Base-by-base conservation (phyloP, 2,329 filamentous ascomycete genomes). In the Ustulina deusta region DNA sequence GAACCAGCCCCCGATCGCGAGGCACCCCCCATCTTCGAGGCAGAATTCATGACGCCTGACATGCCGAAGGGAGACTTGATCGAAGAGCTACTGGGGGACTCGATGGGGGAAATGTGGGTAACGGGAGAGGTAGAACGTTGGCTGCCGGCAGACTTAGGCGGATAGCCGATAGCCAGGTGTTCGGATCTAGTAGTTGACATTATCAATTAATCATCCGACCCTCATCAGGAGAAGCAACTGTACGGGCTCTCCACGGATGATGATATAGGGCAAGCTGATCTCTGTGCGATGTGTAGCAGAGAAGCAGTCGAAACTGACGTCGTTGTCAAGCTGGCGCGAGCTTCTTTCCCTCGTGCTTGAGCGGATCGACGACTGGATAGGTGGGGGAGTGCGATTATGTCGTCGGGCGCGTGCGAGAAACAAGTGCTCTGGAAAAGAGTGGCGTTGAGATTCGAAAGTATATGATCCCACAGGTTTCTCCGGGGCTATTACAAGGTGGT, bases 161-260 rank as follows among this genome's bases (percentile, higher is more conserved):
- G 88, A 82, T 93, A 94, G 83, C 93, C 93, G 81, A 96, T 89
- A 79, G 91, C 91, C 85, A 96, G 88, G 81, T 95, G 92, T 80
- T 97, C 93, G 77, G 93, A 89, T 88, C 93, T 91, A 81, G 91
- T 86, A 83, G 88, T 93, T 86, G 93, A 92, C 94, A 97, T 97
- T 94, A 95, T 94, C 88, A 85, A 94, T 94, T 94, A 93, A 83
- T 82, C 81, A 82, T 83, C 79, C 79, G 77, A 81, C 80, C 81
- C 80, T 85, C 83, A 85, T 86, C 74, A 79, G 72, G 73, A 76
- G 76, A 73, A 67, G 68, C 71, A 69, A 62, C 46, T 70, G 65
- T 76, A 76, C 63, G 61, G 65, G 64, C 71, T 74, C 73, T 74
- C 72, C 70, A 71, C 70, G 72, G 74, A 74, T 74, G 74, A 71